Evolutionary conservation across 2,329 filamentous ascomycete genomes (phyloP).

Genomic region (Trichothecium sympodiale): DNA sequence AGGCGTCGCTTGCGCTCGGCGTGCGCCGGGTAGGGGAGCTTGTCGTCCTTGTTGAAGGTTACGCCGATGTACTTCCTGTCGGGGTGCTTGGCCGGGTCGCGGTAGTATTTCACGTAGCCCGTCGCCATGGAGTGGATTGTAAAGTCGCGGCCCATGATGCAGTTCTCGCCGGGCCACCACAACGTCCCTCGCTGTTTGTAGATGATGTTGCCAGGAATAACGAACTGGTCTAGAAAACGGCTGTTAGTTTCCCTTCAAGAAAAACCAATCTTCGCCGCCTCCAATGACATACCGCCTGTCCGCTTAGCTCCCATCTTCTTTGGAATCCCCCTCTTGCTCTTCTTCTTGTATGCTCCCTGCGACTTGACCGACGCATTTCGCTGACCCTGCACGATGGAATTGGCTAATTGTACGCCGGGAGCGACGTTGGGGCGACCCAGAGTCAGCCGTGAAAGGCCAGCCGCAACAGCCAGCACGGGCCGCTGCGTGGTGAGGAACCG

Average conservation of each 20-base stretch:
- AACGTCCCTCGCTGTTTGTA: slow-evolving; percentile 91
- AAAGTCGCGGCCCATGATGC: slow-evolving; percentile 89
- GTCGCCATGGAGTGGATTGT: slow-evolving; percentile 79
- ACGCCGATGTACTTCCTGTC: slow-evolving; percentile 92
- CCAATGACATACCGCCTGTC: slow-evolving; percentile 57
- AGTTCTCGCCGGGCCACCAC: slow-evolving; percentile 95
- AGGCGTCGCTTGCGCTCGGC: slow-evolving; percentile 65
- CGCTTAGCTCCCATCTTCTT: slow-evolving; percentile 95
- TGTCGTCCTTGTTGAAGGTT: slow-evolving; percentile 71
- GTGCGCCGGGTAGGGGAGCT: slow-evolving; percentile 65
- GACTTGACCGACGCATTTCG: slow-evolving; percentile 50
- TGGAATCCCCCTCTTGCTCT: slow-evolving; percentile 45
- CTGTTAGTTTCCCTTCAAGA: not conserved
- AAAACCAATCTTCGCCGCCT: too few species aligned
- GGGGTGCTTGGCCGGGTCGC: slow-evolving; percentile 71
- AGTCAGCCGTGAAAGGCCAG: not conserved
- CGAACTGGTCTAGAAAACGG: slow-evolving; percentile 60
- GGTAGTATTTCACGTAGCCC: slow-evolving; percentile 96
- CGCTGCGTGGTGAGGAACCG: slow-evolving; percentile 34
- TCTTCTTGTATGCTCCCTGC: slow-evolving; percentile 58
- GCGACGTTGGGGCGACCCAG: slow-evolving; percentile 12
- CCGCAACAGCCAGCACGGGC: slow-evolving; percentile 29
- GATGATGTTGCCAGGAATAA: slow-evolving; percentile 93
- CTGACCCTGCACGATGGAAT: slow-evolving; percentile 34
- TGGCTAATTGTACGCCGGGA: slow-evolving; percentile 20